Percentiles rank a stretch among this genome's conserved stretches.
Conservation (phyloP, 2,329 filamentous ascomycete genomes). For the Alternaria arbusti region DNA sequence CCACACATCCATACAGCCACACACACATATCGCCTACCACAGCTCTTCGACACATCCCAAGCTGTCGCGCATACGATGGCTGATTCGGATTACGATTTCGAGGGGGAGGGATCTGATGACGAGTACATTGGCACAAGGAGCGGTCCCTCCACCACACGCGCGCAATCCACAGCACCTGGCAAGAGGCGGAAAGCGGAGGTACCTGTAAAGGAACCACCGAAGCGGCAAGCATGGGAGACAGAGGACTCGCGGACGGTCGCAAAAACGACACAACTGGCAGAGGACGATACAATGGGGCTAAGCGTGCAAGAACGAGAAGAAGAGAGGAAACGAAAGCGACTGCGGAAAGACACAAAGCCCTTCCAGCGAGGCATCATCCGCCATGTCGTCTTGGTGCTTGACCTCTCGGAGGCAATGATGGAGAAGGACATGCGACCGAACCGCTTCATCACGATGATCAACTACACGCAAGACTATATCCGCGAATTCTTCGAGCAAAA, state of each 20-base stretch:
- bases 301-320: constrained; percentile 77
- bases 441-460: constrained; percentile 80
- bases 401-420: constrained; percentile 91
- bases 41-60: neutral
- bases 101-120: constrained; percentile 69
- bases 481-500: constrained; percentile 98
- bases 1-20: neutral
- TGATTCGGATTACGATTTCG: constrained; percentile 75
- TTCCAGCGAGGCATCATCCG: constrained; percentile 96
- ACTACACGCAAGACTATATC: constrained; percentile 86
- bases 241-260: constrained; percentile 58
- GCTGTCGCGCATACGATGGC: constrained; percentile 60
- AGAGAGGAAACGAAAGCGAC: constrained; percentile 78
- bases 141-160: constrained; percentile 31
- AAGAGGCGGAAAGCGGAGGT: constrained; percentile 28
- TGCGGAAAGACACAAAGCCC: constrained; percentile 92
- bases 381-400: constrained; percentile 88
- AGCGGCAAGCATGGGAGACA: constrained; percentile 57
- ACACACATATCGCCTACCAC: neutral
- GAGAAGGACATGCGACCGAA: constrained; percentile 95
- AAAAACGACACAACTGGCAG: constrained; percentile 62
- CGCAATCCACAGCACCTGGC: constrained; percentile 24
- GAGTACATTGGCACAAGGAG: constrained; percentile 59
- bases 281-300: constrained; percentile 76
- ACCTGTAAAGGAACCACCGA: constrained; percentile 38